A percentile compares a stretch with the other conserved stretches of the same genome.
These are phyloP conservation scores for Mucor saturninus DNA, from an alignment of 371 early-diverging fungal species.

Conservation along the genomic window DNA sequence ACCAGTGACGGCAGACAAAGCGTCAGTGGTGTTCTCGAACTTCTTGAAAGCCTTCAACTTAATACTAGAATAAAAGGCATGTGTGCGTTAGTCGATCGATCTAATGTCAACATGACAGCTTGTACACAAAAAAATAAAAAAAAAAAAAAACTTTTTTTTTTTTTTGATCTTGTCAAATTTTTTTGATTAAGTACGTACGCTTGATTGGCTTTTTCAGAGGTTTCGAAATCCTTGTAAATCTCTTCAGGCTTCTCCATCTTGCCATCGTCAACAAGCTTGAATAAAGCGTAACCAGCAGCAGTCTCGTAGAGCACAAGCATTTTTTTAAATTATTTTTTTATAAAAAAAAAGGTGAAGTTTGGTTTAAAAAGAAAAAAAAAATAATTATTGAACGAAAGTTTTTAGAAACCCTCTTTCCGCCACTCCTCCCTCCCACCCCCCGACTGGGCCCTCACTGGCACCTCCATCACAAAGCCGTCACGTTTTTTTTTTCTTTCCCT, in stretches of 20 bases:
- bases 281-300: constrained; percentile 88
- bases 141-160: neutral
- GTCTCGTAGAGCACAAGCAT: constrained; percentile 90
- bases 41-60: constrained; percentile 95
- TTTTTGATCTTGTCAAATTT: constrained; percentile 7
- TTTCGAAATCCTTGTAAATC: constrained; percentile 78
- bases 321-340: constrained; percentile 12
- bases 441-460: neutral
- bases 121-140: neutral
- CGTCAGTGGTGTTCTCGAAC: constrained; percentile 97
- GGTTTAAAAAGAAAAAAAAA: constrained; percentile 13
- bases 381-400: neutral
- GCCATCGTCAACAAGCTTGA: constrained; percentile 83
- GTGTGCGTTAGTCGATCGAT: no score
- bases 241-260: constrained; percentile 78
- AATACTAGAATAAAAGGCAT: constrained; percentile 51
- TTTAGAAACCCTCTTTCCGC: neutral
- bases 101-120: constrained; percentile 6
- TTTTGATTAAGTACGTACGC: constrained; percentile 52
- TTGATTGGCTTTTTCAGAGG: constrained; percentile 80
- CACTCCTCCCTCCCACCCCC: no score
- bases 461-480: neutral
- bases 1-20: constrained; percentile 93
- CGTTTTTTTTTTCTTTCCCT: neutral
- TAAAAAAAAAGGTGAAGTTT: constrained; percentile 16